Conservation (phyloP, 257 asterid species). For the Petunia axillaris region DNA sequence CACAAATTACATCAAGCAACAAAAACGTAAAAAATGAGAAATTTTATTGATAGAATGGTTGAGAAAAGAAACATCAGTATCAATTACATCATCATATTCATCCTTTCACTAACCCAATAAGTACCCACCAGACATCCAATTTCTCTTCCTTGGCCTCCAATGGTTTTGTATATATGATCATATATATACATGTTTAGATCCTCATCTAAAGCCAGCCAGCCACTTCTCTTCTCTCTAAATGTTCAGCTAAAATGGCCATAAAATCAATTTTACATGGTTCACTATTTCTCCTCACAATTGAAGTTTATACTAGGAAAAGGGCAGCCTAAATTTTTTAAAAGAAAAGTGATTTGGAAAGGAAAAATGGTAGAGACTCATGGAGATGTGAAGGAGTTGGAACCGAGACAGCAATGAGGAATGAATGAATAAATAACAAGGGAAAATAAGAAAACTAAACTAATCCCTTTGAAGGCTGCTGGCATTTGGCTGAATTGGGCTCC, state of each 20-base stretch:
- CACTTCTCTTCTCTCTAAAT: constrained; percentile 32
- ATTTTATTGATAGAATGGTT: constrained; percentile 53
- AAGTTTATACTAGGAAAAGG: constrained; percentile 32
- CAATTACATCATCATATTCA: constrained; percentile 49
- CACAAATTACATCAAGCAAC: constrained; percentile 17
- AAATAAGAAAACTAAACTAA: constrained; percentile 47
- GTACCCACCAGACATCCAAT: constrained; percentile 46
- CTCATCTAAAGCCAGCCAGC: constrained; percentile 46
- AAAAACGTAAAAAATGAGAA: neutral
- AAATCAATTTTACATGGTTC: constrained; percentile 45
- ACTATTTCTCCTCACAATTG: constrained; percentile 42
- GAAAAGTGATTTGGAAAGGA: constrained; percentile 32
- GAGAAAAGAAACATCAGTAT: constrained; percentile 52
- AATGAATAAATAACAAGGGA: constrained; percentile 61
- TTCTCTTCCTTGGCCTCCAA: constrained; percentile 49
- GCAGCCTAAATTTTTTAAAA: constrained; percentile 27
- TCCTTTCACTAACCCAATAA: constrained; percentile 49
- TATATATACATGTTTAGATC: constrained; percentile 52
- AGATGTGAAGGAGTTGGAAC: constrained; percentile 33
- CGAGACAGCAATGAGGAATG: constrained; percentile 49
- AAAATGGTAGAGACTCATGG: constrained; percentile 28
- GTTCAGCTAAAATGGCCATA: constrained; percentile 35
- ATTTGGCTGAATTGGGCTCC: constrained; percentile 49
- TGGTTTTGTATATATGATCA: constrained; percentile 49
- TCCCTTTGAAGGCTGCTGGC: constrained; percentile 47